Base-by-base conservation (phyloP, 345 rosid genomes). In the Iberis pinnata region DNA sequence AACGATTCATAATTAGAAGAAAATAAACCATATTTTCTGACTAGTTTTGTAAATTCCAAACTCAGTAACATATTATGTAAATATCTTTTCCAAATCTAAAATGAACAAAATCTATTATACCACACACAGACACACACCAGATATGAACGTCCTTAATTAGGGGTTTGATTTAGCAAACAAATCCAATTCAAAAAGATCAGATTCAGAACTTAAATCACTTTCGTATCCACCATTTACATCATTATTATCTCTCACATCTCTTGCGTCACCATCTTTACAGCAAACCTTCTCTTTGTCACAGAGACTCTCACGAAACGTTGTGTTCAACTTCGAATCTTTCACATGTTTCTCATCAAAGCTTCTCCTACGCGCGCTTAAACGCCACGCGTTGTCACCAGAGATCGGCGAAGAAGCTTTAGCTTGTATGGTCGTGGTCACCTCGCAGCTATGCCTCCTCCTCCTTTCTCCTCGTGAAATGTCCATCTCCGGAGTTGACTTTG, bases 151-250 rank as follows among this genome's bases (percentile, higher is more conserved):
- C n/a, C n/a, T n/a, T n/a, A 17, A 17, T n/a, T 46, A 54, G 17
- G 31, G 57, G 0, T 56, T 64, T 48, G 16, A 31, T 65, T 57
- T 60, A 8, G 55, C 52, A 53, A 53, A 67, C 65, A 67, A 39
- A 61, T 78, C 83, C 49, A 89, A 51, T 65, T 90, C 98, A 54
- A 90, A 90, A 64, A 90, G 77, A 76, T 90, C 98, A 47, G 95
- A 87, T 75, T 90, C 96, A 39, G 87, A 84, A 67, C 95, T 87
- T 18, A 90, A 82, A 74, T 87, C 98, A 55, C 84, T 90, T 12
- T 83, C 87, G 14, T 67, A 81, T 3, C 86, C 86, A 47, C 74
- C 83, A 43, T 75, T 81, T 9, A 49, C 55, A 35, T 68, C 73
- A 27, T 67, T n/a, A n/a, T n/a, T n/a, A n/a, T n/a, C n/a, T n/a